Base-by-base conservation (phyloP, 345 rosid species). In the Turnera subulata region DNA sequence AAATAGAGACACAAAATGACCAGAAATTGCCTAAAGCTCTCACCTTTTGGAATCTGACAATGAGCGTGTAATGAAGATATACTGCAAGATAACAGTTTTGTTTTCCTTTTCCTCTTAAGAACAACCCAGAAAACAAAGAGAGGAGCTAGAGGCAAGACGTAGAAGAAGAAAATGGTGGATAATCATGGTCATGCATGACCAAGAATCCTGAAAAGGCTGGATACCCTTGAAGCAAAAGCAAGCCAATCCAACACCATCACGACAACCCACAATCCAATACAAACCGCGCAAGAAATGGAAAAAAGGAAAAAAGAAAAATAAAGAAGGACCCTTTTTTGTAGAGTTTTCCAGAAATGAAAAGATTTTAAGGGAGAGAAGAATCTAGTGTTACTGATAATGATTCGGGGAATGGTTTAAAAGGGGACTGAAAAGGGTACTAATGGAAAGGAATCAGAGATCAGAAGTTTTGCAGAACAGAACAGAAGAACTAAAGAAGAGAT, bases 191-290 rank as follows among this genome's bases (percentile, higher is more conserved):
- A 46, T 21, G 60, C 39, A 60, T 39, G 50, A 51, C 53, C 9
- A 40, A 40, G 60, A 70, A 59, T 33, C 33, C 24, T 40, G 19
- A 19, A 60, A 60, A 45, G 23, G 2, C 51, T 55, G 33, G 48
- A 60, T 59, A 49, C 66, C 46, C 70, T 17, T 46, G 48, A 56
- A 52, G 14, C 20, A 51, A 61, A 71, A 50, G 59, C 44, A 61
- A 56, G 25, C 61, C 58, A 56, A 55, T 43, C 47, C 33, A 59
- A 55, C 66, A 50, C 22, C 51, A 56, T 55, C 61, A 46, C 46
- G 60, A 65, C 70, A 55, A 44, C 59, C 53, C 48, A 35, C 25
- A 39, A 24, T 47, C 38, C 38, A 6, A 39, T 49, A 4, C 23
- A 21, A 47, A 22, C 23, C 24, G 35, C 35, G 8, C 35, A 5